Percentiles rank a stretch among this genome's conserved stretches.
These are phyloP conservation scores for Talaromyces pinophilus DNA, from an alignment of 2,329 filamentous ascomycete species.

Conservation along the genomic window DNA sequence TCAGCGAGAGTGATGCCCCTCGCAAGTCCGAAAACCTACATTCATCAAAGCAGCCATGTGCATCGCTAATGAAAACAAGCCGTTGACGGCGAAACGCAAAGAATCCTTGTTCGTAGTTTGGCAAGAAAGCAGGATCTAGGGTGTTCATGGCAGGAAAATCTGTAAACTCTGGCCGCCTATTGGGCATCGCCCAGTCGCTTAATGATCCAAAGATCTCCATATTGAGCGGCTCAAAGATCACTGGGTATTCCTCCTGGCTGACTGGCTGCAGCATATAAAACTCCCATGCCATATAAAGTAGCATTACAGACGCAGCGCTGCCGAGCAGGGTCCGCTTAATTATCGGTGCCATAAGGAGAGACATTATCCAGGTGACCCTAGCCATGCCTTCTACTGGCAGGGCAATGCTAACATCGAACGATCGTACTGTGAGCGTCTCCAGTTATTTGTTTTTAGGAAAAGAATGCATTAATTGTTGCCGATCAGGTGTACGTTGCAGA, in stretches of 20 bases:
- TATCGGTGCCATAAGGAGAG: not conserved
- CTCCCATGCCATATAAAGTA: not conserved
- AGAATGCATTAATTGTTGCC: not conserved
- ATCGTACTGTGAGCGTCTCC: not conserved
- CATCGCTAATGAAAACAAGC: constrained; percentile 85
- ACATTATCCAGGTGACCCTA: not conserved
- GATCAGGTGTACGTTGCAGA: not conserved
- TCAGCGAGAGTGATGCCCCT: not conserved
- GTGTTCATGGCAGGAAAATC: constrained; percentile 54
- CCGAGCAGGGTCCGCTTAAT: not conserved
- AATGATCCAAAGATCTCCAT: constrained; percentile 29
- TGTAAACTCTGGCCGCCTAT: constrained; percentile 50
- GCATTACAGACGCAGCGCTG: not conserved
- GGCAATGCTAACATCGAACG: not conserved
- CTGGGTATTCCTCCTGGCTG: not conserved
- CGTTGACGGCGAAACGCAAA: constrained; percentile 36
- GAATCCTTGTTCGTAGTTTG: constrained; percentile 31
- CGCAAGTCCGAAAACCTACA: constrained; percentile 46
- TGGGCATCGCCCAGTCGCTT: constrained; percentile 49
- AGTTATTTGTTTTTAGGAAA: not conserved
- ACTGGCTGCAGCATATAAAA: not conserved
- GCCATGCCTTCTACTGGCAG: not conserved
- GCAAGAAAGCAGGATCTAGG: constrained; percentile 52
- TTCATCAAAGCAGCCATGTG: constrained; percentile 80
- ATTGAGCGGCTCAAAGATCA: constrained; percentile 32